Base-by-base conservation (phyloP, 352 stramenopile species). In the Phytophthora uliginosa region DNA sequence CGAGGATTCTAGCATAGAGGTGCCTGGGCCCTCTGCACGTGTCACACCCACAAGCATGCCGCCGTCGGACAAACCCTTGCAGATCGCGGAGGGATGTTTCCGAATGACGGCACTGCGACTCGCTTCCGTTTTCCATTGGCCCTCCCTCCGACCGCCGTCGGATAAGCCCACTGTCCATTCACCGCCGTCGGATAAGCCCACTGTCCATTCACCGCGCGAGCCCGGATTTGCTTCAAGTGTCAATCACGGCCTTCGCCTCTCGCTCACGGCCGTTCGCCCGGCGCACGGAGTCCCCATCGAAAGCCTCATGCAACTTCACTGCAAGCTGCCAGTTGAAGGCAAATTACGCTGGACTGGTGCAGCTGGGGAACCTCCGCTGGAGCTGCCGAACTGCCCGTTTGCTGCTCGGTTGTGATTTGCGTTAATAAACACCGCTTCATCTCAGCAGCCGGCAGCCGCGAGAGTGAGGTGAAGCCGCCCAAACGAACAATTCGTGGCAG, bases 31-130 rank as follows among this genome's bases (percentile, higher is more conserved):
- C 36, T 26, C 40, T 36, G 58, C 33, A 61, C 64, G 58, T 64
- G 61, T 68, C 63, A 68, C 52, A 76, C 17, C 51, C 57, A 54
- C 57, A 20, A 18, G 18, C 18, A 68, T 51, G 22, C 48, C 67
- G 67, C 60, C 67, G 67, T 74, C 67, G 67, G 67, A 74, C 13
- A 74, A 74, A 42, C 51, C 34, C 13, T 60, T 51, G 47, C 59
- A 57, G 18, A 56, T 65, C 48, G 59, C 18, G 12, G 20, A 66
- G 59, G 42, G 59, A 52, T 51, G 22, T 45, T 56, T 20, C 20
- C 48, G 20, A 20, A 31, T 31, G 28, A 31, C 28, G 28, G 28
- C 28, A 31, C 28, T 7, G 28, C 28, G 28, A 31, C 28, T 31
- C 28, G n/a, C 33, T 33, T 31, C 33, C 31, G 54, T 48, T 54